phyloP scores from a whole-genome alignment of 1,284 basidiomycete genomes.

The Cystobasidiaceae sp. region DNA sequence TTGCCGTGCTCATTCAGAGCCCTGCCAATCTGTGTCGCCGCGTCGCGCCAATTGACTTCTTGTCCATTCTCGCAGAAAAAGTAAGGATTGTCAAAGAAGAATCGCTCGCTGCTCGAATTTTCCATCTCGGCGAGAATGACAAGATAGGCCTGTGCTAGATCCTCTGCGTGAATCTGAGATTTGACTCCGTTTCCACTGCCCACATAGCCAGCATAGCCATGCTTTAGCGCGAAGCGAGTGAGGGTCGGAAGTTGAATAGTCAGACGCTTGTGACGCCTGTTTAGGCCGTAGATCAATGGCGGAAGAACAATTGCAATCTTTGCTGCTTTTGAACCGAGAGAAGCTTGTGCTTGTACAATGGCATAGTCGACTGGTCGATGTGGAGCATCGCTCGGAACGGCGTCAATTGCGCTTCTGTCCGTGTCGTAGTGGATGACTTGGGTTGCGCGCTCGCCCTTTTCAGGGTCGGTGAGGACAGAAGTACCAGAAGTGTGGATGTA shows the following conservation, averaged over 20 bases:
- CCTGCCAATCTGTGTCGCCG: not conserved
- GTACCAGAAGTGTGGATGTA: constrained; percentile 20
- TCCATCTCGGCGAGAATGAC: not conserved
- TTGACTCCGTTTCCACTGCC: not conserved
- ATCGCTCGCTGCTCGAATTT: not conserved
- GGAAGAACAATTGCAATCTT: constrained; percentile 1
- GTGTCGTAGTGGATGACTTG: not conserved
- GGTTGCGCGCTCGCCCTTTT: not conserved
- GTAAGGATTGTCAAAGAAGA: not conserved
- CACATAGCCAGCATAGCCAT: not conserved
- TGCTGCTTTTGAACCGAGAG: not conserved
- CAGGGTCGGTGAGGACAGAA: not conserved
- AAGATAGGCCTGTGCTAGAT: not conserved
- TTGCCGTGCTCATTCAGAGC: not conserved
- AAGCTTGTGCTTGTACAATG: not conserved
- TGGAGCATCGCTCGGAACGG: not conserved
- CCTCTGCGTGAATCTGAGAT: not conserved
- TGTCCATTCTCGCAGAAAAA: not conserved
- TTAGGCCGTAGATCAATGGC: not conserved
- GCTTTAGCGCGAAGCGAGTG: constrained; percentile 2
- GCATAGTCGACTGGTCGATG: constrained; percentile 6
- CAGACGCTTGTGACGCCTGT: not conserved
- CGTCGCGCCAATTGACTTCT: not conserved
- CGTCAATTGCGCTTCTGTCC: not conserved
- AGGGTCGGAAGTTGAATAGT: not conserved